A percentile compares a stretch with the other conserved stretches of the same genome.
Evolutionary conservation across 208 protist genomes (phyloP).

Genomic region (Wallacemonas collosoma): DNA sequence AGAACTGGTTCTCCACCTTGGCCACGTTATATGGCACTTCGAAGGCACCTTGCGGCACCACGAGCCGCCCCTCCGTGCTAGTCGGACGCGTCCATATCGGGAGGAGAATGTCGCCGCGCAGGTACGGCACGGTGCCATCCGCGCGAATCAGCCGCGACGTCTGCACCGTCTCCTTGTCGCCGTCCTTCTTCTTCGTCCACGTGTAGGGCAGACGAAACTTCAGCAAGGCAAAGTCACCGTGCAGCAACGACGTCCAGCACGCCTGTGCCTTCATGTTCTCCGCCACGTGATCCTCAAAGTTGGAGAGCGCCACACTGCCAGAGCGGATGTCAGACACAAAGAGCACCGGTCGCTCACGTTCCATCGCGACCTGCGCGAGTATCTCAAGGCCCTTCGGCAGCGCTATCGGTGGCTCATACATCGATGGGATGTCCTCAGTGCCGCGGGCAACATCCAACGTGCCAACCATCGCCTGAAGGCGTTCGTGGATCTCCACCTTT

Average conservation of each 20-base stretch:
- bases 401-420: slow-evolving; percentile 76
- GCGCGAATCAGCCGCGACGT: slow-evolving; percentile 55
- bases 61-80: slow-evolving; percentile 95
- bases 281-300: slow-evolving; percentile 91
- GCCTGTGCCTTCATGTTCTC: slow-evolving; percentile 93
- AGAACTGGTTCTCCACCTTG: slow-evolving; percentile 93
- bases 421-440: slow-evolving; percentile 87
- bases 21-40: slow-evolving; percentile 73
- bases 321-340: slow-evolving; percentile 96
- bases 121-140: slow-evolving; percentile 84
- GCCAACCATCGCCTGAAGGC: slow-evolving; percentile 75
- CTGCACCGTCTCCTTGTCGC: slow-evolving; percentile 42
- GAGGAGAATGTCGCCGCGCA: slow-evolving; percentile 90
- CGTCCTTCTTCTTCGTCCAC: slow-evolving; percentile 51
- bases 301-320: slow-evolving; percentile 75
- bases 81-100: slow-evolving; percentile 96
- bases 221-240: slow-evolving; percentile 91
- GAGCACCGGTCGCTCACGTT: slow-evolving; percentile 81
- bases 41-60: slow-evolving; percentile 78
- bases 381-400: slow-evolving; percentile 74
- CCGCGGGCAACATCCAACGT: slow-evolving; percentile 84
- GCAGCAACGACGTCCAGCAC: slow-evolving; percentile 91
- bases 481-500: slow-evolving; percentile 64
- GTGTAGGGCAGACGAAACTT: slow-evolving; percentile 97
- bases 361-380: slow-evolving; percentile 69